phyloP scores from a whole-genome alignment of 2,329 filamentous ascomycete genomes.

The Colletotrichum simmondsii region DNA sequence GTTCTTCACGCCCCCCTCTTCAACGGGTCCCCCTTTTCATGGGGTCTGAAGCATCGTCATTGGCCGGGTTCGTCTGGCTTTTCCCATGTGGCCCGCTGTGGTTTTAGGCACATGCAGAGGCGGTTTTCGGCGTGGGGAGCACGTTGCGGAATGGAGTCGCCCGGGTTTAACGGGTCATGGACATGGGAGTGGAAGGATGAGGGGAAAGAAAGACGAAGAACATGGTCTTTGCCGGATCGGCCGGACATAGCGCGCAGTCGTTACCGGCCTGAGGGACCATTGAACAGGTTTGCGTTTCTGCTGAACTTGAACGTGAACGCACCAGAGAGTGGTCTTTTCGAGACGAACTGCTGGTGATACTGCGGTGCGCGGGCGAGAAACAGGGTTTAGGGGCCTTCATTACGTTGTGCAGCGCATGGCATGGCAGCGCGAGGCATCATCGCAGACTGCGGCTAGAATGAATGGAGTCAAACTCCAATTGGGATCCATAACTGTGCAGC shows the following conservation, averaged over 20 bases:
- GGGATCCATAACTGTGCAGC: background rate
- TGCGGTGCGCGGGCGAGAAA: background rate
- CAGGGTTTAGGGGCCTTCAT: background rate
- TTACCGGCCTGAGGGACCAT: background rate
- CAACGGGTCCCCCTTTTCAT: background rate
- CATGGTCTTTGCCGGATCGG: conserved; percentile 1
- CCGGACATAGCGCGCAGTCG: background rate
- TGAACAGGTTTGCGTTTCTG: background rate
- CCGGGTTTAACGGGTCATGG: background rate
- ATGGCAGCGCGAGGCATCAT: background rate
- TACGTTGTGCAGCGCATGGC: background rate
- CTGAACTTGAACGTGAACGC: background rate
- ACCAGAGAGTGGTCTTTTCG: background rate
- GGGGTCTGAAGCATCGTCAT: background rate
- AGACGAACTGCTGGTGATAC: background rate
- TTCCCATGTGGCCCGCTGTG: background rate
- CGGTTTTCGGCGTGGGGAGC: conserved; percentile 15
- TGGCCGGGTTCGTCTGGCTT: background rate
- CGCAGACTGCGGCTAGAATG: background rate
- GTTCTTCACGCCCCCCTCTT: conserved; percentile 1
- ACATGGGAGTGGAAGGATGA: background rate
- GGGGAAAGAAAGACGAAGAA: background rate
- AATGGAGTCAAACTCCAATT: background rate
- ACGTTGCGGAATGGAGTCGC: conserved; percentile 21
- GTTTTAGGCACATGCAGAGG: background rate